These are phyloP conservation scores for Wallacemonas sp. DNA, from an alignment of 208 protist genomes.

Conservation along the genomic window DNA sequence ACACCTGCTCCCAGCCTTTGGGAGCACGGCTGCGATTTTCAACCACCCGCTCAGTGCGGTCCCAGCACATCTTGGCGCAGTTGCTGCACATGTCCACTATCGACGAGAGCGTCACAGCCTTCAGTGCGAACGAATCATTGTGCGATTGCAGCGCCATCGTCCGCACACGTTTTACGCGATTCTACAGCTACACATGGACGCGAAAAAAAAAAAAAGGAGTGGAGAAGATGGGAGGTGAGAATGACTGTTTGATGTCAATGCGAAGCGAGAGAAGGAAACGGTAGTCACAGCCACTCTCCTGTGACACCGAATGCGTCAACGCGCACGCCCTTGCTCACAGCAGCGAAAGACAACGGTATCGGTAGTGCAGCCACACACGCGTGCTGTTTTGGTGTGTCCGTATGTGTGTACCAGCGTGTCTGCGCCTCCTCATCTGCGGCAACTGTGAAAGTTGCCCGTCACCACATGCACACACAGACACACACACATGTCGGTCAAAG, in stretches of 20 bases:
- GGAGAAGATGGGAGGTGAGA: background rate
- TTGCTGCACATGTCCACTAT: slow-evolving; percentile 53
- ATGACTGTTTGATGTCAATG: background rate
- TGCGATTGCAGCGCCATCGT: slow-evolving; percentile 32
- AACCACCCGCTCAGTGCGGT: slow-evolving; percentile 49
- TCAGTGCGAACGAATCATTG: slow-evolving; percentile 33
- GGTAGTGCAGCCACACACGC: too few relatives aligned
- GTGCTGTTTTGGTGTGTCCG: background rate
- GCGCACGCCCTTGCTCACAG: too few relatives aligned
- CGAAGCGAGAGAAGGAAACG: background rate
- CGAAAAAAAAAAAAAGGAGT: background rate
- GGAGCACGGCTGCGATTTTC: slow-evolving; percentile 66
- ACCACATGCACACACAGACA: too few relatives aligned
- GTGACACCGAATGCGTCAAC: too few relatives aligned
- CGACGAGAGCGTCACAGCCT: slow-evolving; percentile 46
- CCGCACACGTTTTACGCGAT: background rate
- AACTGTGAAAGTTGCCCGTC: too few relatives aligned
- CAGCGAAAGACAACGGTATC: too few relatives aligned
- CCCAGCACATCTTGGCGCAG: slow-evolving; percentile 56
- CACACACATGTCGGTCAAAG: too few relatives aligned
- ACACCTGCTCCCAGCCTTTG: slow-evolving; percentile 55
- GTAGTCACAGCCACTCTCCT: too few relatives aligned
- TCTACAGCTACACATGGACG: background rate
- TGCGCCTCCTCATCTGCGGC: too few relatives aligned
- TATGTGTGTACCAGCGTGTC: too few relatives aligned